phyloP scores from a whole-genome alignment of 2,329 filamentous ascomycete species.

The Fusarium succisae region DNA sequence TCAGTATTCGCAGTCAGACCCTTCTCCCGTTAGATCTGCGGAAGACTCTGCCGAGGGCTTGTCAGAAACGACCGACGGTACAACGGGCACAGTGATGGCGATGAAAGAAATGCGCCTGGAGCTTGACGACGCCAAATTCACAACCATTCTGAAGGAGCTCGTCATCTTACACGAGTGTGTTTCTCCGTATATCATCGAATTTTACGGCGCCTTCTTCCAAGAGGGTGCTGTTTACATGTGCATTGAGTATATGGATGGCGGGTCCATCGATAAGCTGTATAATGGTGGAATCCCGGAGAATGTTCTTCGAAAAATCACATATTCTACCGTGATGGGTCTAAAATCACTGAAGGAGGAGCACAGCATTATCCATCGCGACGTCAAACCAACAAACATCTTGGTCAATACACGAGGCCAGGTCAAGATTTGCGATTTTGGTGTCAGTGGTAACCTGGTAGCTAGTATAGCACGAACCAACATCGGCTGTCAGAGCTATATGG shows the following conservation, averaged over 20 bases:
- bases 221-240: slow-evolving; percentile 99
- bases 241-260: slow-evolving; percentile 99
- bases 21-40: slow-evolving; percentile 44
- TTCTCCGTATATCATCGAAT: slow-evolving; percentile 97
- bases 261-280: slow-evolving; percentile 97
- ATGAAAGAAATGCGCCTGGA: slow-evolving; percentile 99
- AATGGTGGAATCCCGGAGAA: slow-evolving; percentile 88
- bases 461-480: slow-evolving; percentile 99
- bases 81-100: slow-evolving; percentile 87
- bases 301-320: slow-evolving; percentile 88
- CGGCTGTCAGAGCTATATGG: slow-evolving; percentile 99
- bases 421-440: slow-evolving; percentile 99
- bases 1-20: slow-evolving; percentile 50
- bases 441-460: slow-evolving; percentile 94
- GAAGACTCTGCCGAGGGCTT: slow-evolving; percentile 44
- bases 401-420: slow-evolving; percentile 89
- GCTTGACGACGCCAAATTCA: slow-evolving; percentile 95
- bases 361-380: slow-evolving; percentile 98
- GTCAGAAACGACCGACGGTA: slow-evolving; percentile 50
- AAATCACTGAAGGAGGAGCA: slow-evolving; percentile 97
- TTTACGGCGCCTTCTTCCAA: slow-evolving; percentile 98
- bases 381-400: slow-evolving; percentile 98
- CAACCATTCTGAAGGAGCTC: slow-evolving; percentile 96
- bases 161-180: slow-evolving; percentile 95
- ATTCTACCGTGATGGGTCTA: slow-evolving; percentile 88